Evolutionary conservation across 108 stramenopile species (phyloP).

Genomic region (Mediolabrus comicus): DNA sequence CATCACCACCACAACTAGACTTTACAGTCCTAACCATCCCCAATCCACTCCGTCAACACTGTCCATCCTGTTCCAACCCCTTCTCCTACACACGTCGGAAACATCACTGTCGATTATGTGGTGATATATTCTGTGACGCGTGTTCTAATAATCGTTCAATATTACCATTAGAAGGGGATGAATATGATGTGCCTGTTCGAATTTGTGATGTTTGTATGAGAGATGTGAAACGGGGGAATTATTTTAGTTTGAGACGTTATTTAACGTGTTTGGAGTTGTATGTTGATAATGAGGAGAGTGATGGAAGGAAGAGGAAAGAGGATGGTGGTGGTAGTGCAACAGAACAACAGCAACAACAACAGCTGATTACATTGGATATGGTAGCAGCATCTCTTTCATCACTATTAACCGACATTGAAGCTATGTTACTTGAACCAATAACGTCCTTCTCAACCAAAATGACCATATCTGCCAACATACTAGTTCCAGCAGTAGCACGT

Average conservation of each 20-base stretch:
- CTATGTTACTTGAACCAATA: slow-evolving; percentile 46
- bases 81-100: slow-evolving; percentile 71
- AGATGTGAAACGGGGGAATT: slow-evolving; percentile 81
- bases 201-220: slow-evolving; percentile 71
- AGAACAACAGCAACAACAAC: not conserved
- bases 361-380: slow-evolving; percentile 26
- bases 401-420: slow-evolving; percentile 64
- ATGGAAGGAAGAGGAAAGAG: not conserved
- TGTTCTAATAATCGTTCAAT: slow-evolving; percentile 65
- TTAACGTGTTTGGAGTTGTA: slow-evolving; percentile 70
- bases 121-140: slow-evolving; percentile 90
- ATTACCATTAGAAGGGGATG: slow-evolving; percentile 67
- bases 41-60: slow-evolving; percentile 53
- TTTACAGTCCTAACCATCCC: slow-evolving; percentile 70
- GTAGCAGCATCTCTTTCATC: slow-evolving; percentile 75
- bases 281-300: slow-evolving; percentile 46
- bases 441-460: slow-evolving; percentile 44
- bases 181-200: slow-evolving; percentile 70
- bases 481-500: slow-evolving; percentile 65
- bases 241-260: slow-evolving; percentile 79
- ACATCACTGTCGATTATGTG: slow-evolving; percentile 95
- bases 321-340: slow-evolving; percentile 39
- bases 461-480: slow-evolving; percentile 56
- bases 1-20: slow-evolving; percentile 57
- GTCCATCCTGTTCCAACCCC: slow-evolving; percentile 51